A percentile compares a stretch with the other conserved stretches of the same genome.
Conservation (phyloP, 352 stramenopile species). For the Pythium aphanidermatum region DNA sequence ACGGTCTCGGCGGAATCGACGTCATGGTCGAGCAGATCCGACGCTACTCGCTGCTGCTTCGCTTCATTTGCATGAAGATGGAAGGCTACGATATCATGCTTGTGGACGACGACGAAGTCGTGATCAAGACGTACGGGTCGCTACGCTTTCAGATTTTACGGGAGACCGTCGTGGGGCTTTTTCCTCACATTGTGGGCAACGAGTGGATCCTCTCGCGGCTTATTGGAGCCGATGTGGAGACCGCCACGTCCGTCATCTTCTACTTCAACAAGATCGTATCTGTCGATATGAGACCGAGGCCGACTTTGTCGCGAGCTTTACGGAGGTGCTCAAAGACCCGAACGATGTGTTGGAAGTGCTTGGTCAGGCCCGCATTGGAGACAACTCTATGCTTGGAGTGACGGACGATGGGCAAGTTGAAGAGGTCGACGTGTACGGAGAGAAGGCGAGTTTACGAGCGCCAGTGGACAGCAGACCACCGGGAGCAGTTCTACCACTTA, state of each 20-base stretch:
- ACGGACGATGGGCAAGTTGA: background rate
- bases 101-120: conserved; percentile 23
- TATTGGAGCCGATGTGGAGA: conserved; percentile 26
- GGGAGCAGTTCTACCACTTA: too few relatives aligned
- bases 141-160: conserved; percentile 35
- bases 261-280: conserved; percentile 30
- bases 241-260: conserved; percentile 19
- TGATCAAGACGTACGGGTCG: conserved; percentile 22
- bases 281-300: conserved; percentile 21
- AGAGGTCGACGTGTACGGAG: background rate
- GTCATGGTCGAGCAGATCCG: conserved; percentile 31
- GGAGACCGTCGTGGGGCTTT: conserved; percentile 34
- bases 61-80: conserved; percentile 24
- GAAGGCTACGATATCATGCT: conserved; percentile 25
- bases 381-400: conserved; percentile 24
- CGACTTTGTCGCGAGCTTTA: conserved; percentile 33
- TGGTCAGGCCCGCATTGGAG: conserved; percentile 22
- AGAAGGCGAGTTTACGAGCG: too few relatives aligned
- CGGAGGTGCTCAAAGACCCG: conserved; percentile 25
- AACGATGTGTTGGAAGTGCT: conserved; percentile 25
- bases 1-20: conserved; percentile 21
- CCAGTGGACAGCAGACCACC: too few relatives aligned
- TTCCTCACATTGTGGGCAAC: conserved; percentile 34
- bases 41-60: conserved; percentile 32
- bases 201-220: conserved; percentile 28